A percentile compares a stretch with the other conserved stretches of the same genome.
These are phyloP conservation scores for Solanum rostratum DNA, from an alignment of 257 asterid species.

Conservation along the genomic window DNA sequence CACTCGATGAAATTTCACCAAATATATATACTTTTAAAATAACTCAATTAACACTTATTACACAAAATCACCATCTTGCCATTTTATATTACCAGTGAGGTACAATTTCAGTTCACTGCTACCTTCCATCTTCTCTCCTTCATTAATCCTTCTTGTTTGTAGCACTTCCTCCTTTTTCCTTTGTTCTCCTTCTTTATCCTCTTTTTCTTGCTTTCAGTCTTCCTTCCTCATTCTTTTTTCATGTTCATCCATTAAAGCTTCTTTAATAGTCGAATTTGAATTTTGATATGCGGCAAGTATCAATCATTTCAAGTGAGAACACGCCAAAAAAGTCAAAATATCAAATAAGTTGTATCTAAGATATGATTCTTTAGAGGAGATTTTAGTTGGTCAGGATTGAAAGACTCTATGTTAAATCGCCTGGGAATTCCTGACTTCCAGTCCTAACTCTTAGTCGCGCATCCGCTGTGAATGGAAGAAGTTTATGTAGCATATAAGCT, in stretches of 20 bases:
- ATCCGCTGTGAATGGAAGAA: too few relatives aligned
- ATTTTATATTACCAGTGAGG: neutral
- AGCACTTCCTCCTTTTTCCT: neutral
- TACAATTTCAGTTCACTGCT: neutral
- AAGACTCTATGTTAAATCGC: neutral
- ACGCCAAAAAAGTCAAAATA: too few relatives aligned
- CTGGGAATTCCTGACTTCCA: too few relatives aligned
- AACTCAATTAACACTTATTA: too few relatives aligned
- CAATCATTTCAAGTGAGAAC: neutral
- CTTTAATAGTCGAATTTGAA: neutral
- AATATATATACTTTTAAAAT: too few relatives aligned
- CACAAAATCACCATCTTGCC: neutral
- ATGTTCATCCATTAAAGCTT: neutral
- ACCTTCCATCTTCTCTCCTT: too few relatives aligned
- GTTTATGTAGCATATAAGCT: too few relatives aligned
- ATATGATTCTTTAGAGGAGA: neutral
- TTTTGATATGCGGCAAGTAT: neutral
- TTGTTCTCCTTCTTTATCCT: neutral
- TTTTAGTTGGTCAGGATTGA: neutral
- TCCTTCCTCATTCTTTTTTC: neutral
- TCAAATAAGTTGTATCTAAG: neutral
- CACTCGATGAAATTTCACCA: too few relatives aligned
- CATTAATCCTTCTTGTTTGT: neutral
- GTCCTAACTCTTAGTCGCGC: too few relatives aligned
- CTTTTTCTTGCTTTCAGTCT: neutral